Evolutionary conservation across 2,329 filamentous ascomycete genomes (phyloP).

Genomic region (Trichoderma atroviride): DNA sequence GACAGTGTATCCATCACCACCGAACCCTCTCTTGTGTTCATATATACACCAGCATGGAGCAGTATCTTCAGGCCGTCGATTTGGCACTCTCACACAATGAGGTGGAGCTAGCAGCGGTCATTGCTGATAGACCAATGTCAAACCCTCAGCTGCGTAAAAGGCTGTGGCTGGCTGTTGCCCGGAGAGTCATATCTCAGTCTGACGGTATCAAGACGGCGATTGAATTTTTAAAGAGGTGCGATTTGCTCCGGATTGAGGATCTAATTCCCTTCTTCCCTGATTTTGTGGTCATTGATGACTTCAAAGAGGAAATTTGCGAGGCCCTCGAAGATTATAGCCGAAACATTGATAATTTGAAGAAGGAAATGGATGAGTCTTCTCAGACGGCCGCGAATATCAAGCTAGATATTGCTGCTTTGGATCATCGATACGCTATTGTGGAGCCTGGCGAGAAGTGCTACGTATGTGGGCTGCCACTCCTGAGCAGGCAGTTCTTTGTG

Average conservation of each 20-base stretch:
- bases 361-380: slow-evolving; percentile 94
- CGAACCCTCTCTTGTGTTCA: slow-evolving; percentile 93
- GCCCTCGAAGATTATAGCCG: slow-evolving; percentile 92
- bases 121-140: slow-evolving; percentile 82
- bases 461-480: slow-evolving; percentile 79
- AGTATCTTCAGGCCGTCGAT: slow-evolving; percentile 91
- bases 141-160: slow-evolving; percentile 84
- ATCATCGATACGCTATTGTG: slow-evolving; percentile 91
- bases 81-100: slow-evolving; percentile 88
- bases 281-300: slow-evolving; percentile 98
- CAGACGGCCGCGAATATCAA: slow-evolving; percentile 90
- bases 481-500: slow-evolving; percentile 94
- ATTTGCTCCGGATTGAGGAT: slow-evolving; percentile 92
- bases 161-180: slow-evolving; percentile 92
- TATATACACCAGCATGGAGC: slow-evolving; percentile 95
- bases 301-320: slow-evolving; percentile 96
- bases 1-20: slow-evolving; percentile 91
- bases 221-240: slow-evolving; percentile 88
- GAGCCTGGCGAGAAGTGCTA: slow-evolving; percentile 95
- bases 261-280: slow-evolving; percentile 98
- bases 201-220: slow-evolving; percentile 92
- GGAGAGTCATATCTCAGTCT: slow-evolving; percentile 85
- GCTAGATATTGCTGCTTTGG: slow-evolving; percentile 80
- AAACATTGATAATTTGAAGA: slow-evolving; percentile 83
- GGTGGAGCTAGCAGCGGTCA: slow-evolving; percentile 83